A percentile compares a stretch with the other conserved stretches of the same genome.
Evolutionary conservation across 805 yeast species (phyloP).

Genomic region (Torulaspora microellipsoides): DNA sequence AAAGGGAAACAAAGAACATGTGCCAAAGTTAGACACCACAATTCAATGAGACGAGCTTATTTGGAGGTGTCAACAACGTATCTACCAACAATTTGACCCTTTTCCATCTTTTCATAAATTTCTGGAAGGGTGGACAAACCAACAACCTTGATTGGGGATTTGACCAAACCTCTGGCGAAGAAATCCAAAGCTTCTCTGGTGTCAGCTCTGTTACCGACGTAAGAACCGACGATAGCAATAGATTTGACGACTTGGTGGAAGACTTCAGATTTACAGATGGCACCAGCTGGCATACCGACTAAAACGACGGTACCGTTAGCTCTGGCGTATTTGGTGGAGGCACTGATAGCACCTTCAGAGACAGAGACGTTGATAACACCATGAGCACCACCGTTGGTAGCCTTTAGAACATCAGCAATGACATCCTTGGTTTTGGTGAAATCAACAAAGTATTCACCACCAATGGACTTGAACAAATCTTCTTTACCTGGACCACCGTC

Average conservation of each 20-base stretch:
- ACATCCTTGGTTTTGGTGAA: conserved; percentile 53
- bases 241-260: conserved; percentile 71
- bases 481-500: conserved; percentile 67
- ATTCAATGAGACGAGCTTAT: conserved; percentile 21
- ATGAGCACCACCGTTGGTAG: conserved; percentile 71
- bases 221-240: conserved; percentile 69
- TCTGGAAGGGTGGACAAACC: conserved; percentile 64
- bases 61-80: conserved; percentile 72
- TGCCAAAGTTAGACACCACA: no score
- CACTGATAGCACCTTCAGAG: conserved; percentile 60
- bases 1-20: no score
- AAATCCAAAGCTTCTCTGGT: conserved; percentile 73
- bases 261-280: conserved; percentile 63
- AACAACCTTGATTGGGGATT: conserved; percentile 65
- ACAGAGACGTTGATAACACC: conserved; percentile 74
- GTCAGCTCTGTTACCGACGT: conserved; percentile 87
- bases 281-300: conserved; percentile 79
- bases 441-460: conserved; percentile 62
- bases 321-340: conserved; percentile 56
- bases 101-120: conserved; percentile 70
- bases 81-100: conserved; percentile 80
- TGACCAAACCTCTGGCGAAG: conserved; percentile 60
- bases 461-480: conserved; percentile 48
- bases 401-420: conserved; percentile 48
- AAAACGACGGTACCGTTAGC: conserved; percentile 64